Conservation (phyloP, 306 rosid genomes). For the Betula pendula region DNA sequence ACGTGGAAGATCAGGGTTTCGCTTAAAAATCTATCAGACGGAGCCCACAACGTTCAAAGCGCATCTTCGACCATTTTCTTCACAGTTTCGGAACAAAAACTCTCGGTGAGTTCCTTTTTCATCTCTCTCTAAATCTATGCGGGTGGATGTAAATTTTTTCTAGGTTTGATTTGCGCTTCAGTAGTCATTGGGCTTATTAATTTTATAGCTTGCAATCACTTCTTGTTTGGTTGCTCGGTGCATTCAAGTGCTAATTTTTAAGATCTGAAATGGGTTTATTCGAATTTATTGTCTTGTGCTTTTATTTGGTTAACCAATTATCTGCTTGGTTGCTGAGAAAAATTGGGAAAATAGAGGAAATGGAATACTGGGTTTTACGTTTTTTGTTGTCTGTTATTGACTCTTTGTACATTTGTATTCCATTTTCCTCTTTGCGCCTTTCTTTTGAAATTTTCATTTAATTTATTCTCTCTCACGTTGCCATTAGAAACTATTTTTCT, state of each 20-base stretch:
- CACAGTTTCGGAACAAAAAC: background rate
- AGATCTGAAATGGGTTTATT: background rate
- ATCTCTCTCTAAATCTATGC: background rate
- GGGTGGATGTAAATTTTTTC: background rate
- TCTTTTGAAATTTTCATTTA: background rate
- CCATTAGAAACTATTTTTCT: background rate
- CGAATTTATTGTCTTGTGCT: background rate
- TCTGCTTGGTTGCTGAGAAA: background rate
- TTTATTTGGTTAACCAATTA: background rate
- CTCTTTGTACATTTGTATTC: too few species aligned
- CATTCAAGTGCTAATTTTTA: background rate
- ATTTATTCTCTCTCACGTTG: too few species aligned
- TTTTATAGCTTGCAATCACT: background rate
- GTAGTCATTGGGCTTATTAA: background rate
- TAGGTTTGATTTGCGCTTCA: background rate
- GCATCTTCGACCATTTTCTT: background rate
- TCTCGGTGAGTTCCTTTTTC: background rate
- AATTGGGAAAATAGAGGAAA: background rate
- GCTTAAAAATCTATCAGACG: too few species aligned
- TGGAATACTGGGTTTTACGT: background rate
- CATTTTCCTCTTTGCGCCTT: background rate
- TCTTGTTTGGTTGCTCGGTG: background rate
- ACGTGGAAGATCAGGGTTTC: too few species aligned
- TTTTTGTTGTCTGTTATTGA: background rate
- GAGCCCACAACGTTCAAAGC: background rate